Conservation (phyloP, 805 yeast species). For the Sporopachydermia quercuum region DNA sequence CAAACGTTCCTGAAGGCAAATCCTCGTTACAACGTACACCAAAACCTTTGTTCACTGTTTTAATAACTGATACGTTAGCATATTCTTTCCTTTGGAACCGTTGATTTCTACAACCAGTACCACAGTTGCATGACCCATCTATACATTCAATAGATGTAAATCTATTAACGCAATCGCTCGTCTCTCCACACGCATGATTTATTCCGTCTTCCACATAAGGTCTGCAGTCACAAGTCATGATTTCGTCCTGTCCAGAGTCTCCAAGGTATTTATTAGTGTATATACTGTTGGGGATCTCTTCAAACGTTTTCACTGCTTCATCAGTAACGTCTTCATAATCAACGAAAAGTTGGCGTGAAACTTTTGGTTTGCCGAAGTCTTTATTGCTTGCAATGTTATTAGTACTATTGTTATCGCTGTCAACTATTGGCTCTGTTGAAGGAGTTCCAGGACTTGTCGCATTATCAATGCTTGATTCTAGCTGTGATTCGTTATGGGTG, state of each 20-base stretch:
- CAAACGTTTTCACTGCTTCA: constrained; percentile 53
- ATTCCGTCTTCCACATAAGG: constrained; percentile 20
- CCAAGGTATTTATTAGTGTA: constrained; percentile 55
- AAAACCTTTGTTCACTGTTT: constrained; percentile 75
- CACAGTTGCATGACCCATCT: constrained; percentile 56
- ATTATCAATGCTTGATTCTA: not conserved
- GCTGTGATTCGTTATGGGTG: not conserved
- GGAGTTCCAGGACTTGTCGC: not conserved
- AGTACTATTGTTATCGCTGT: not conserved
- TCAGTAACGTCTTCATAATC: constrained; percentile 38
- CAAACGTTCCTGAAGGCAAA: constrained; percentile 50
- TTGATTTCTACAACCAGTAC: constrained; percentile 70
- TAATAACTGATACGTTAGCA: constrained; percentile 66
- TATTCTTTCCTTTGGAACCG: constrained; percentile 69
- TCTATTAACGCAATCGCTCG: constrained; percentile 83
- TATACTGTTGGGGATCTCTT: constrained; percentile 38
- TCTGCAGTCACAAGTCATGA: constrained; percentile 88
- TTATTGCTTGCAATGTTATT: not conserved
- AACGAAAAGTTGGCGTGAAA: constrained; percentile 7
- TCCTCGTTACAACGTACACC: constrained; percentile 63
- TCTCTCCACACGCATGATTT: constrained; percentile 67
- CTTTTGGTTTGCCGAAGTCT: not conserved
- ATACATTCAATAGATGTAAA: constrained; percentile 87
- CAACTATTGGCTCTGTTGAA: not conserved
- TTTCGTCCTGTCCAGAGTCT: constrained; percentile 58